phyloP scores from a whole-genome alignment of 2,329 filamentous ascomycete species.

The Phyllachora maydis region DNA sequence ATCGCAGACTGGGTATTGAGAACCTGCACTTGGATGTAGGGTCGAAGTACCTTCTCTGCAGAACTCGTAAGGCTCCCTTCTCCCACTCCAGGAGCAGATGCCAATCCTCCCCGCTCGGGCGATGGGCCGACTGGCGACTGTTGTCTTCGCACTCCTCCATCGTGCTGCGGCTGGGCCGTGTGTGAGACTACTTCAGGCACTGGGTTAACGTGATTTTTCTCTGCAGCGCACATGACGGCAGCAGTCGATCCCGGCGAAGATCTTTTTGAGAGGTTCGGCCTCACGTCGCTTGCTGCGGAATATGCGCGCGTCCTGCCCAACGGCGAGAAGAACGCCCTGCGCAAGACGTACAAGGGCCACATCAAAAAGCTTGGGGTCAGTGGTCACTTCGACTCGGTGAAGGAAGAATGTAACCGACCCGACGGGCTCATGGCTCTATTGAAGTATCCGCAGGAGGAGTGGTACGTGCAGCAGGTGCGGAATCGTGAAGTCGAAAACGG shows the following conservation, averaged over 20 bases:
- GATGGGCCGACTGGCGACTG: no score
- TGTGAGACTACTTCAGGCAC: constrained; percentile 2
- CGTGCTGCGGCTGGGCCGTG: no score
- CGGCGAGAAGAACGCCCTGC: constrained; percentile 44
- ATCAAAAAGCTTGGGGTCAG: constrained; percentile 42
- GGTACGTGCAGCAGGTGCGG: constrained; percentile 30
- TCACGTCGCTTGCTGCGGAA: constrained; percentile 34
- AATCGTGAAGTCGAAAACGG: constrained; percentile 34
- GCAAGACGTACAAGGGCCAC: constrained; percentile 49
- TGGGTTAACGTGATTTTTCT: constrained; percentile 13
- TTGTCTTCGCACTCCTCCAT: no score
- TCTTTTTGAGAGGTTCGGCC: constrained; percentile 35
- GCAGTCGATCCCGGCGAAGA: constrained; percentile 30
- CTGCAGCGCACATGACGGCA: constrained; percentile 24
- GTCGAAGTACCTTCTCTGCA: constrained; percentile 45
- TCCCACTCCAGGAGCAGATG: no score
- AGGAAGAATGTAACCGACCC: constrained; percentile 28
- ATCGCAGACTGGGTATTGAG: constrained; percentile 38
- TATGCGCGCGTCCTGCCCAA: constrained; percentile 43
- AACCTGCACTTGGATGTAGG: constrained; percentile 46
- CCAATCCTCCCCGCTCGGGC: no score
- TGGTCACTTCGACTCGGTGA: constrained; percentile 37
- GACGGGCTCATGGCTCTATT: constrained; percentile 32
- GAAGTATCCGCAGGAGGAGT: constrained; percentile 30
- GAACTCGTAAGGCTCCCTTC: constrained; percentile 43